Percentiles rank a stretch among this genome's conserved stretches.
Evolutionary conservation across 352 stramenopile genomes (phyloP).

Genomic region (Pythium dissimile): DNA sequence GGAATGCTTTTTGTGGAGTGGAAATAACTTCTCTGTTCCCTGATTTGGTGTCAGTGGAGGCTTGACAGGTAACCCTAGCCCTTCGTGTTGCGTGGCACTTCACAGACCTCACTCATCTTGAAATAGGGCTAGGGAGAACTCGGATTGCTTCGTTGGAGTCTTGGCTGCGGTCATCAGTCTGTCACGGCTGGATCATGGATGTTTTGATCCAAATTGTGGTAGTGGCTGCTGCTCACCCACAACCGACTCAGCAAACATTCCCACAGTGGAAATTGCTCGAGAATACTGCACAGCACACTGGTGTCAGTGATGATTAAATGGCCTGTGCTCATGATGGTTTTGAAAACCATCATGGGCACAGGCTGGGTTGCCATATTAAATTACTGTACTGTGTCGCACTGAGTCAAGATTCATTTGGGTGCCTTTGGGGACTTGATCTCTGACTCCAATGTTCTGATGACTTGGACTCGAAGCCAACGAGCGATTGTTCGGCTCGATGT

Average conservation of each 20-base stretch:
- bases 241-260: not conserved
- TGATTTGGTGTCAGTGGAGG: constrained; percentile 15
- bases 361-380: too few species aligned
- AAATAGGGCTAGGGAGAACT: constrained; percentile 5
- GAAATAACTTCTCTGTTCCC: not conserved
- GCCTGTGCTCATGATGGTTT: too few species aligned
- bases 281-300: not conserved
- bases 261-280: not conserved
- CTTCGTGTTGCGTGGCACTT: constrained; percentile 13
- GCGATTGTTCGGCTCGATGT: too few species aligned
- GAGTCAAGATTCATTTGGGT: too few species aligned
- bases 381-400: too few species aligned
- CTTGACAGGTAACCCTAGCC: constrained; percentile 11
- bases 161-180: constrained; percentile 10
- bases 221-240: constrained; percentile 14
- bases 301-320: too few species aligned
- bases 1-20: constrained; percentile 2
- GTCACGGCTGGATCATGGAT: not conserved
- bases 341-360: too few species aligned
- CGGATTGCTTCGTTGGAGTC: constrained; percentile 14
- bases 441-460: too few species aligned
- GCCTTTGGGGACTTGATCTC: too few species aligned
- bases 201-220: not conserved
- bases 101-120: constrained; percentile 12
- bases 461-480: too few species aligned